phyloP scores from a whole-genome alignment of 2,329 filamentous ascomycete species.

The Aspergillus sp. region DNA sequence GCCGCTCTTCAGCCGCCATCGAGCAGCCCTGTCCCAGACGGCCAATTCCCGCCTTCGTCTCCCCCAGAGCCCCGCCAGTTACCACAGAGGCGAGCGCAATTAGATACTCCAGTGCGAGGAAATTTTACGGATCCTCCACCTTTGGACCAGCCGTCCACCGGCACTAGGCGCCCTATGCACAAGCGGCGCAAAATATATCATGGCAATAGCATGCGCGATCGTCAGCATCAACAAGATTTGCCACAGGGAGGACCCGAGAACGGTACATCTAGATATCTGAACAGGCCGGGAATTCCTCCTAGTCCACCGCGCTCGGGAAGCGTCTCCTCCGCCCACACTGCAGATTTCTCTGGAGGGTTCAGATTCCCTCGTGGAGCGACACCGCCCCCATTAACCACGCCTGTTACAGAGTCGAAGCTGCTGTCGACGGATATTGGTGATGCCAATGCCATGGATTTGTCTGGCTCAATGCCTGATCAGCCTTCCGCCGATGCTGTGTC shows the following conservation, averaged over 20 bases:
- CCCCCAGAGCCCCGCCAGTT: slow-evolving; percentile 8
- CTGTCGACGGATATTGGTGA: slow-evolving; percentile 11
- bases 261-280: no score
- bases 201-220: slow-evolving; percentile 5
- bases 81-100: neutral
- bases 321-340: slow-evolving; percentile 16
- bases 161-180: slow-evolving; percentile 8
- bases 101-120: neutral
- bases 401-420: slow-evolving; percentile 14
- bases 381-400: slow-evolving; percentile 17
- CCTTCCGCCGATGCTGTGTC: slow-evolving; percentile 11
- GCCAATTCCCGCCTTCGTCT: slow-evolving; percentile 21
- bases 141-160: slow-evolving; percentile 2
- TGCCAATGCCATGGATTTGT: slow-evolving; percentile 7
- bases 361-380: slow-evolving; percentile 28
- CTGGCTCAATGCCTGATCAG: slow-evolving; percentile 8
- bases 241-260: no score
- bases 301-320: slow-evolving; percentile 34
- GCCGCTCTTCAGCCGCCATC: slow-evolving; percentile 24
- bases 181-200: slow-evolving; percentile 31
- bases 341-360: slow-evolving; percentile 19
- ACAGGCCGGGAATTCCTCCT: slow-evolving; percentile 27
- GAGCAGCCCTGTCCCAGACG: slow-evolving; percentile 22
- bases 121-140: slow-evolving; percentile 2
- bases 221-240: slow-evolving; percentile 5